A percentile compares a stretch with the other conserved stretches of the same genome.
phyloP scores from a whole-genome alignment of 2,329 filamentous ascomycete species.

The Tympanopsis confertula region DNA sequence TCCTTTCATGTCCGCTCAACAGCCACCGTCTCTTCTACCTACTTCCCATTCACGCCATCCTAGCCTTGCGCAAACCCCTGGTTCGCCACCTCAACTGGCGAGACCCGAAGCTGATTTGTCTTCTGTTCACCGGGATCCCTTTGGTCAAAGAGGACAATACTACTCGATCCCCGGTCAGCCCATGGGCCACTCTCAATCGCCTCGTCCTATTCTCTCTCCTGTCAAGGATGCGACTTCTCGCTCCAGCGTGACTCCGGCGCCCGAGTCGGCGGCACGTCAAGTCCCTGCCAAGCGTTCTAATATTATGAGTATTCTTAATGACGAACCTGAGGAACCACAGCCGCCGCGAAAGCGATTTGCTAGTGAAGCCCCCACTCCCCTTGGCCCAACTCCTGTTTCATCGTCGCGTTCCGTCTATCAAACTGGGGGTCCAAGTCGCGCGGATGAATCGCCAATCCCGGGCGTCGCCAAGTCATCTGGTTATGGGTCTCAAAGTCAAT shows the following conservation, averaged over 20 bases:
- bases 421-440: background rate
- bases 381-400: constrained; percentile 3
- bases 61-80: constrained; percentile 18
- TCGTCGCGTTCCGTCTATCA: background rate
- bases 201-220: constrained; percentile 16
- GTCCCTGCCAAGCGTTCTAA: constrained; percentile 33
- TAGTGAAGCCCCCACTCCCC: constrained; percentile 18
- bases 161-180: constrained; percentile 6
- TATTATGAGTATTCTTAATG: constrained; percentile 33
- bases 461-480: background rate
- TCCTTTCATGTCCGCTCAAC: constrained; percentile 16
- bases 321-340: constrained; percentile 30
- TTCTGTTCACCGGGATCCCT: constrained; percentile 19
- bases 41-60: constrained; percentile 20
- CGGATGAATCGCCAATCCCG: background rate
- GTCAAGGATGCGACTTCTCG: constrained; percentile 19
- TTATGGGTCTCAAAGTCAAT: background rate
- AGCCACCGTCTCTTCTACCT: constrained; percentile 7
- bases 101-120: constrained; percentile 18
- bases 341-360: constrained; percentile 27
- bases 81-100: constrained; percentile 17
- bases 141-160: constrained; percentile 19
- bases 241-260: constrained; percentile 15
- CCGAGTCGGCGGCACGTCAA: constrained; percentile 19
- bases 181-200: constrained; percentile 12